A percentile compares a stretch with the other conserved stretches of the same genome.
Evolutionary conservation across 2,329 filamentous ascomycete species (phyloP).

Genomic region (Celoporthe dispersa): DNA sequence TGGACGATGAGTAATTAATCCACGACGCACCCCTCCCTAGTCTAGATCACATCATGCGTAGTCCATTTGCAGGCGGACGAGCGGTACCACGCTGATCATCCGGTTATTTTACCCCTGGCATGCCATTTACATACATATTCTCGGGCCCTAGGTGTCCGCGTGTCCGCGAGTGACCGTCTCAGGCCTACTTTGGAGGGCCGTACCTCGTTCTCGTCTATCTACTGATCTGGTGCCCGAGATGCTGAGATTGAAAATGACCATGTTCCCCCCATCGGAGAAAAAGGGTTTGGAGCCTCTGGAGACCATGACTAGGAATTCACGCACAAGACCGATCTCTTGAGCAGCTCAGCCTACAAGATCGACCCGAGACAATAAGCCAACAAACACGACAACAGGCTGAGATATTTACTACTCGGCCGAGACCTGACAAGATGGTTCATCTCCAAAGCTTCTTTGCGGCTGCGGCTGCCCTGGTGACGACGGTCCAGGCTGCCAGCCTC

Average conservation of each 20-base stretch:
- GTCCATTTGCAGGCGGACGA: background rate
- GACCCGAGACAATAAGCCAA: background rate
- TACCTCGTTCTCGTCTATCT: background rate
- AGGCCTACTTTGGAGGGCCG: background rate
- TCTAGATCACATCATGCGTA: background rate
- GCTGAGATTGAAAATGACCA: background rate
- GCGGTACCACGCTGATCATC: background rate
- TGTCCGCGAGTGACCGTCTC: conserved; percentile 18
- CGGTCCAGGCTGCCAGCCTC: conserved; percentile 33
- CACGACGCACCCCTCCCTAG: background rate
- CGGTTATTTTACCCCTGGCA: conserved; percentile 14
- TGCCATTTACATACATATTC: conserved; percentile 9
- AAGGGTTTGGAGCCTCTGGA: background rate
- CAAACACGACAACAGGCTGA: background rate
- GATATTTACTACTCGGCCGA: background rate
- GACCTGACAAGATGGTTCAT: conserved; percentile 31
- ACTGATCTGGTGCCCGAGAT: background rate
- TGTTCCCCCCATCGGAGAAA: background rate
- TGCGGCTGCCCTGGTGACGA: conserved; percentile 32
- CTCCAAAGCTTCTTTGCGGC: conserved; percentile 29
- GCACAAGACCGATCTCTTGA: background rate
- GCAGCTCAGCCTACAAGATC: background rate
- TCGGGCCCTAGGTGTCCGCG: conserved; percentile 28
- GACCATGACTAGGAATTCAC: background rate
- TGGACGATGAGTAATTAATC: background rate